These are phyloP conservation scores for Populus nigra DNA, from an alignment of 345 rosid genomes.

Conservation along the genomic window DNA sequence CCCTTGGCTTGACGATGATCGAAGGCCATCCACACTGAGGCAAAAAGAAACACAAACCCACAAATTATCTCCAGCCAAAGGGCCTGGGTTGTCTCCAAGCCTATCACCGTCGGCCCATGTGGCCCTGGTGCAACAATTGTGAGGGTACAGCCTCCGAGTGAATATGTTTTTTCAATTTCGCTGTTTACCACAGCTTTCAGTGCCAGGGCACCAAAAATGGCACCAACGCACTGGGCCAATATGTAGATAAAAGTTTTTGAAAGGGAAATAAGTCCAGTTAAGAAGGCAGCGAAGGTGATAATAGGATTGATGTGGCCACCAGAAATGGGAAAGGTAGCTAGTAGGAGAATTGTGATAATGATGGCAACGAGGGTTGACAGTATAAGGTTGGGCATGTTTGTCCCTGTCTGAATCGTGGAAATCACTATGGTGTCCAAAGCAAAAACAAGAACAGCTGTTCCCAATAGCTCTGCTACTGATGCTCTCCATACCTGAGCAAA, in stretches of 20 bases:
- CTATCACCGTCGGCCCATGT: slow-evolving; percentile 20
- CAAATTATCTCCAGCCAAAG: slow-evolving; percentile 37
- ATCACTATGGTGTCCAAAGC: slow-evolving; percentile 22
- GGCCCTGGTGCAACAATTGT: slow-evolving; percentile 24
- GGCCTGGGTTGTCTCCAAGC: slow-evolving; percentile 22
- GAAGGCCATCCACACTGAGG: slow-evolving; percentile 45
- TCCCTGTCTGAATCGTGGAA: slow-evolving; percentile 16
- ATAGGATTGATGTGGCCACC: slow-evolving; percentile 47
- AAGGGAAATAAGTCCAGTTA: slow-evolving; percentile 28
- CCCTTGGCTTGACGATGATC: slow-evolving; percentile 35
- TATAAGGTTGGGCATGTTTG: slow-evolving; percentile 20
- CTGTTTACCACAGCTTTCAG: slow-evolving; percentile 28
- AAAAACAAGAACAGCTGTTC: slow-evolving; percentile 24
- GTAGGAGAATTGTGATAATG: slow-evolving; percentile 16
- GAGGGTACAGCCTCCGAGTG: slow-evolving; percentile 42
- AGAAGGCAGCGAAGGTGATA: slow-evolving; percentile 33
- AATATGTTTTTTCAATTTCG: slow-evolving; percentile 18
- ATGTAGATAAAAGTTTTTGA: slow-evolving; percentile 27
- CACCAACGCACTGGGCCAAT: slow-evolving; percentile 40
- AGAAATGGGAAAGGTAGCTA: slow-evolving; percentile 35
- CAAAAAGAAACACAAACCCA: slow-evolving; percentile 36
- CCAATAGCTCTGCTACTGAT: slow-evolving; percentile 21
- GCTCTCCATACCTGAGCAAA: slow-evolving; percentile 25
- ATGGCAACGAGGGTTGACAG: slow-evolving; percentile 16
- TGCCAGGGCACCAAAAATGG: slow-evolving; percentile 32